These are phyloP conservation scores for Cardiospermum halicacabum DNA, from an alignment of 345 rosid genomes.

Conservation along the genomic window DNA sequence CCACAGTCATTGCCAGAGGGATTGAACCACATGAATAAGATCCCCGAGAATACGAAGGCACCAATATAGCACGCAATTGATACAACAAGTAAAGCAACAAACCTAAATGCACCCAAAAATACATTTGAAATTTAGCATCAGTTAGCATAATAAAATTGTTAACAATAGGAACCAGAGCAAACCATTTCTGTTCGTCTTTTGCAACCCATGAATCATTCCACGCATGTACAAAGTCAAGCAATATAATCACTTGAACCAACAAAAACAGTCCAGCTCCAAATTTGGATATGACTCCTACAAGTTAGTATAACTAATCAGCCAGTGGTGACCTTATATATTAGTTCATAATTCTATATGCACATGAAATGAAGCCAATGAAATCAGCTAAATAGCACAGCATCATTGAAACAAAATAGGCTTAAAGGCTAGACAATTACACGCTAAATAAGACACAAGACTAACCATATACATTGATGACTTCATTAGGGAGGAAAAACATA, in stretches of 20 bases:
- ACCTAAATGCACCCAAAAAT: slow-evolving; percentile 43
- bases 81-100: slow-evolving; percentile 71
- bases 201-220: slow-evolving; percentile 99
- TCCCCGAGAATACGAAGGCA: slow-evolving; percentile 72
- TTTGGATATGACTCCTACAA: slow-evolving; percentile 72
- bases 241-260: slow-evolving; percentile 84
- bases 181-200: slow-evolving; percentile 97
- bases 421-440: no score
- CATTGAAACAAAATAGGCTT: no score
- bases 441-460: no score
- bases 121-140: slow-evolving; percentile 22
- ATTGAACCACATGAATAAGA: slow-evolving; percentile 93
- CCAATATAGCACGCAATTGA: slow-evolving; percentile 79
- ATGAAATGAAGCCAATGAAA: neutral
- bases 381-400: slow-evolving; percentile 4
- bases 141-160: neutral
- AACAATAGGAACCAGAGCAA: slow-evolving; percentile 16
- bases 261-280: slow-evolving; percentile 97
- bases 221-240: slow-evolving; percentile 76
- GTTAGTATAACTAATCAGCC: slow-evolving; percentile 1
- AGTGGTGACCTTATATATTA: neutral
- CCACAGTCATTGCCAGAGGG: slow-evolving; percentile 96
- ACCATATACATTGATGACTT: slow-evolving; percentile 72
- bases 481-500: slow-evolving; percentile 86
- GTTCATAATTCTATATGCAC: neutral